phyloP scores from a whole-genome alignment of 208 protist species.

The Phytomonas sp. region DNA sequence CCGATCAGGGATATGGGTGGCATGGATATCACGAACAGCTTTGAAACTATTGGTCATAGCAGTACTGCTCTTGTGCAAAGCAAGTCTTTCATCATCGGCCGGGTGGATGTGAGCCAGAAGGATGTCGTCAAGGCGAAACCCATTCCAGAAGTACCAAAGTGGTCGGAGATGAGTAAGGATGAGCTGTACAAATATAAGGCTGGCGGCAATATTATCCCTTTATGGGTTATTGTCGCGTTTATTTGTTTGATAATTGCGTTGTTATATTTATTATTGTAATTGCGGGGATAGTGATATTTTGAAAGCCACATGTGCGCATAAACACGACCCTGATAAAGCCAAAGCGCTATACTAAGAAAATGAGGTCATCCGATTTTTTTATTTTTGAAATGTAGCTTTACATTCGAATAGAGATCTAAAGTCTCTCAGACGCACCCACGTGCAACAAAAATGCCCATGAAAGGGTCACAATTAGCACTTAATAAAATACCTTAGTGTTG shows the following conservation, averaged over 20 bases:
- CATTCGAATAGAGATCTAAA: neutral
- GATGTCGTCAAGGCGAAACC: neutral
- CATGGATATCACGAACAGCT: conserved; percentile 73
- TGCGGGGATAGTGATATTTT: neutral
- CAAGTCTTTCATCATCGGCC: conserved; percentile 69
- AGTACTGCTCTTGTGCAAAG: conserved; percentile 49
- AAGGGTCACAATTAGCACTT: neutral
- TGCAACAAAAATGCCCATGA: neutral
- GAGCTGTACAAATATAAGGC: conserved; percentile 54
- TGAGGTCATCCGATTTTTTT: neutral
- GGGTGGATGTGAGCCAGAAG: conserved; percentile 38
- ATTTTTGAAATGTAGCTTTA: neutral
- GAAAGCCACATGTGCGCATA: neutral
- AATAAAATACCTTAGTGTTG: neutral
- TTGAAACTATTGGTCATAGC: conserved; percentile 78
- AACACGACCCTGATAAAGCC: neutral
- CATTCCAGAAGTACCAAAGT: conserved; percentile 20
- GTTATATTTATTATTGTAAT: conserved; percentile 17
- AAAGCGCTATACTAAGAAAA: neutral
- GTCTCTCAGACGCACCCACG: neutral
- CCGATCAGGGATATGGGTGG: conserved; percentile 73
- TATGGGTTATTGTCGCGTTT: conserved; percentile 29
- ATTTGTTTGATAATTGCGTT: conserved; percentile 24
- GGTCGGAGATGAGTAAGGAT: conserved; percentile 38
- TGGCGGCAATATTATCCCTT: conserved; percentile 39